Evolutionary conservation across 805 yeast genomes (phyloP).

Genomic region (Spathaspora passalidarum): DNA sequence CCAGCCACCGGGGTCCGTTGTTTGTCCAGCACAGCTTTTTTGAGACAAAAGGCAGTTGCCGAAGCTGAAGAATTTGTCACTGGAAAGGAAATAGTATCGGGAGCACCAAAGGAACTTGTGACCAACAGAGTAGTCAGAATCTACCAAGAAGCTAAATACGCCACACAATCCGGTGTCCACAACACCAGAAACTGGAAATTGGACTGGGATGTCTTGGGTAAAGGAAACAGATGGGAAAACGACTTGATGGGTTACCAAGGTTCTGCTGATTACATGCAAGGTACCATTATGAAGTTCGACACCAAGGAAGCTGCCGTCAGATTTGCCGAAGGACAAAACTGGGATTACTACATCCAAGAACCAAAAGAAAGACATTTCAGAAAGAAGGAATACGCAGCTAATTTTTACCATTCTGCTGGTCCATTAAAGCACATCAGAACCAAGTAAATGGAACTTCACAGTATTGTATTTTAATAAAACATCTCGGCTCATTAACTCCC

Average conservation of each 20-base stretch:
- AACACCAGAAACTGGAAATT: conserved; percentile 63
- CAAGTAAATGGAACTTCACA: conserved; percentile 39
- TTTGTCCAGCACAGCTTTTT: conserved; percentile 17
- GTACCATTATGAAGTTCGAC: conserved; percentile 70
- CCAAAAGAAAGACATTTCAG: conserved; percentile 73
- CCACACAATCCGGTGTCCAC: conserved; percentile 71
- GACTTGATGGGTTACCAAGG: conserved; percentile 85
- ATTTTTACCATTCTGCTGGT: conserved; percentile 66
- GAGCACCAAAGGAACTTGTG: conserved; percentile 69
- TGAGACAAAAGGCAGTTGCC: conserved; percentile 16
- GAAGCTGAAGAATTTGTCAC: conserved; percentile 13
- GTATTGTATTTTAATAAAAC: no score
- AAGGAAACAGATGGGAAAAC: conserved; percentile 85
- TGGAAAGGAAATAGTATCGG: conserved; percentile 62
- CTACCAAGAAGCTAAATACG: conserved; percentile 72
- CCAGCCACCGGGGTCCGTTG: conserved; percentile 16
- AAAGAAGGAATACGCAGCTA: conserved; percentile 70
- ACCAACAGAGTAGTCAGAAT: conserved; percentile 70
- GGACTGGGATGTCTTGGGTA: conserved; percentile 79
- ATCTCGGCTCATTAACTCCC: no score
- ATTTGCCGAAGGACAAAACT: conserved; percentile 81
- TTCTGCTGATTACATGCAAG: conserved; percentile 78
- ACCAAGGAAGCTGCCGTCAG: conserved; percentile 72
- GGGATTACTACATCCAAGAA: conserved; percentile 80
- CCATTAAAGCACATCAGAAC: conserved; percentile 81